Percentiles rank a stretch among this genome's conserved stretches.
Conservation (phyloP, 257 asterid species). For the Przewalskia tangutica region DNA sequence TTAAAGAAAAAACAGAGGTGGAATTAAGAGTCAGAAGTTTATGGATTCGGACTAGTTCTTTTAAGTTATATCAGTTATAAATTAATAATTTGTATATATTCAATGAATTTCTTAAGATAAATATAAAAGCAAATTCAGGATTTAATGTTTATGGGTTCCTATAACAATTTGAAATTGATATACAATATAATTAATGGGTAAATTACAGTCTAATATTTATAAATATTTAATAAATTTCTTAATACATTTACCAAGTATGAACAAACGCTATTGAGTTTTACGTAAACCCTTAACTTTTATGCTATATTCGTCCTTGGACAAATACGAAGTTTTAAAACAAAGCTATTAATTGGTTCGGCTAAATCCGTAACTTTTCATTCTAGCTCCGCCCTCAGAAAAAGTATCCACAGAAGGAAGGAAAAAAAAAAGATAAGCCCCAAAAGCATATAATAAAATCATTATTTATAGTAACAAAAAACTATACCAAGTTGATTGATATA, state of each 20-base stretch:
- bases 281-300: no score
- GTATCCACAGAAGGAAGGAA: neutral
- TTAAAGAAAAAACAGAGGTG: neutral
- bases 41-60: neutral
- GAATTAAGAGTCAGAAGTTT: neutral
- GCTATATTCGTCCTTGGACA: no score
- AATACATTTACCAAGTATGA: no score
- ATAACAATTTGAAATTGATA: no score
- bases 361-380: no score
- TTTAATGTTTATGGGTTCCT: no score
- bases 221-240: no score
- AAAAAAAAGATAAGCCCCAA: neutral
- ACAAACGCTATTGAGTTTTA: no score
- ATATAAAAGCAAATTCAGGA: neutral
- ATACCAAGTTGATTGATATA: slow-evolving; percentile 5
- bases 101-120: neutral
- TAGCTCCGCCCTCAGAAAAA: neutral
- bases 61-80: neutral
- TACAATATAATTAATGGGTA: no score
- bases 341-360: no score
- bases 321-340: no score
- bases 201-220: no score
- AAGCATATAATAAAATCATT: slow-evolving; percentile 26
- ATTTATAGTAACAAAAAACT: slow-evolving; percentile 10
- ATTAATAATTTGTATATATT: neutral